Conservation (phyloP, 208 protist species). For the Acanthamoeba castellanii region DNA sequence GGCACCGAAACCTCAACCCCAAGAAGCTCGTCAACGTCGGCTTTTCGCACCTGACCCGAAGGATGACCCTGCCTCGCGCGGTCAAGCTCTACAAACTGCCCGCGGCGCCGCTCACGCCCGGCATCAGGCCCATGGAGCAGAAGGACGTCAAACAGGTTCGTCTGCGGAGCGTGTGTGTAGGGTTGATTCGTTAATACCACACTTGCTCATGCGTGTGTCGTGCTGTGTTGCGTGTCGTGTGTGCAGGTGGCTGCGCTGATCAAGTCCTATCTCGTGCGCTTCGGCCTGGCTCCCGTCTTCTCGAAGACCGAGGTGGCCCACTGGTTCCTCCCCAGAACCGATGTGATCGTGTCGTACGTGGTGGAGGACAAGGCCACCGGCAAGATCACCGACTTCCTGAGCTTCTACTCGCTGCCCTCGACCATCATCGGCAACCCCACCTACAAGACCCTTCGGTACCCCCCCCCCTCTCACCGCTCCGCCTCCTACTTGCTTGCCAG, state of each 20-base stretch:
- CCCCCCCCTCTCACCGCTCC: neutral
- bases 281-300: conserved; percentile 93
- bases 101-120: conserved; percentile 56
- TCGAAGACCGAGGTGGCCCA: conserved; percentile 96
- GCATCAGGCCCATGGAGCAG: conserved; percentile 70
- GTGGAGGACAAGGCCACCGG: conserved; percentile 78
- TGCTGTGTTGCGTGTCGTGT: neutral
- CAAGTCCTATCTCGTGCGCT: conserved; percentile 89
- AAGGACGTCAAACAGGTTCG: conserved; percentile 80
- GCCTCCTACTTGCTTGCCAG: neutral
- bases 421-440: conserved; percentile 96
- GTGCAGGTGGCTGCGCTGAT: conserved; percentile 86
- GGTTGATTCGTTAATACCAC: no score
- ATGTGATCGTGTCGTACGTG: conserved; percentile 94
- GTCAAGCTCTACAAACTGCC: conserved; percentile 89
- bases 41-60: conserved; percentile 83
- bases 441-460: conserved; percentile 93
- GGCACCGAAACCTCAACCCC: conserved; percentile 97
- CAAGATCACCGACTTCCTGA: conserved; percentile 97
- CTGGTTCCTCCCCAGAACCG: conserved; percentile 95
- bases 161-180: neutral
- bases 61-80: conserved; percentile 82
- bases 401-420: conserved; percentile 98
- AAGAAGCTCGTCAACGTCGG: conserved; percentile 97
- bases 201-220: neutral